Percentiles rank a stretch among this genome's conserved stretches.
phyloP scores from a whole-genome alignment of 164 flowering plant genomes.

The Piper longum region DNA sequence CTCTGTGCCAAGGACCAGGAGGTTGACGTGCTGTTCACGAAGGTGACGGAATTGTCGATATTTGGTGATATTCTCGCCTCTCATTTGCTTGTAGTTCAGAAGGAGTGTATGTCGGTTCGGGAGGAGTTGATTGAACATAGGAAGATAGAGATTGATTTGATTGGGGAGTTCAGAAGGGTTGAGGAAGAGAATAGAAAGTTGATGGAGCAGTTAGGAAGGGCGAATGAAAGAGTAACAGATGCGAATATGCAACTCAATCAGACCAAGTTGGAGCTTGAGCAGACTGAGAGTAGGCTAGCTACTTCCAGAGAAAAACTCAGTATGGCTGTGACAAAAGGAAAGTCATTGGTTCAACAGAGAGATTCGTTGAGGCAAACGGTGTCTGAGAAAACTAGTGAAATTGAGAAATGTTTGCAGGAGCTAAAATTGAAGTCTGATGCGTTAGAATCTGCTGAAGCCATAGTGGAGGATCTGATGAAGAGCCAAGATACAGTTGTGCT shows the following conservation, averaged over 20 bases:
- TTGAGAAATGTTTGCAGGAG: conserved; percentile 49
- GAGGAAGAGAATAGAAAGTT: conserved; percentile 44
- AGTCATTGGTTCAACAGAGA: conserved; percentile 86
- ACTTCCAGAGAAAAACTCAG: conserved; percentile 78
- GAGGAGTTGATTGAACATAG: conserved; percentile 21
- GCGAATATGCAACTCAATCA: conserved; percentile 34
- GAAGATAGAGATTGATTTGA: conserved; percentile 33
- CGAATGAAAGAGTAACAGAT: conserved; percentile 21
- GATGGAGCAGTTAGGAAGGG: conserved; percentile 35
- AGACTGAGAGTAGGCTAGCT: conserved; percentile 47
- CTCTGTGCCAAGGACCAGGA: conserved; percentile 40
- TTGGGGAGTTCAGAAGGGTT: conserved; percentile 25
- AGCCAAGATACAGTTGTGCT: conserved; percentile 35
- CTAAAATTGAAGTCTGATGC: conserved; percentile 62
- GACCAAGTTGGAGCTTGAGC: conserved; percentile 55
- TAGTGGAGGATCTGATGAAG: conserved; percentile 33
- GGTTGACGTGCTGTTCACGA: conserved; percentile 44
- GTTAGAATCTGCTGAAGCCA: conserved; percentile 43
- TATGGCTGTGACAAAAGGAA: conserved; percentile 95
- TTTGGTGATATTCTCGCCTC: conserved; percentile 22
- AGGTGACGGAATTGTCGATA: conserved; percentile 30
- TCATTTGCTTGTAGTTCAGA: conserved; percentile 16
- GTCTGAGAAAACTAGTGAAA: conserved; percentile 59
- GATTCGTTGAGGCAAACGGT: conserved; percentile 61
- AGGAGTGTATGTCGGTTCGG: conserved; percentile 9